Percentiles rank a stretch among this genome's conserved stretches.
Evolutionary conservation across 2,329 filamentous ascomycete genomes (phyloP).

Genomic region (Fusarium sulawesiense): DNA sequence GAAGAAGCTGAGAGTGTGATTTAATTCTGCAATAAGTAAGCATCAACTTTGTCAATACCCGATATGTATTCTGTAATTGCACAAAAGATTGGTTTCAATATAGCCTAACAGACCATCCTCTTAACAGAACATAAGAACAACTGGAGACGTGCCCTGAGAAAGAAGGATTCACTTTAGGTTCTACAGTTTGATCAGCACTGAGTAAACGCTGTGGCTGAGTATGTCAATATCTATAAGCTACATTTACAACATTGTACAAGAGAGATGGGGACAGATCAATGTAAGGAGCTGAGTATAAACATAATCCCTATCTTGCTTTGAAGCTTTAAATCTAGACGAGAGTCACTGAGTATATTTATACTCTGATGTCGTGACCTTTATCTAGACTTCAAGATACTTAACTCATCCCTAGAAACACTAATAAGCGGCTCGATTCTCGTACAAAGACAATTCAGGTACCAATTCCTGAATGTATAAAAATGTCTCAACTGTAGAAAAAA

Average conservation of each 20-base stretch:
- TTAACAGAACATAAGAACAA: neutral
- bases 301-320: too few species aligned
- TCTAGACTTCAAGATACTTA: neutral
- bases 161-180: neutral
- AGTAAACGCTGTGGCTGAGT: too few species aligned
- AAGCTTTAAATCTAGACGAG: neutral
- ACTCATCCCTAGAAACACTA: neutral
- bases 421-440: conserved; percentile 7
- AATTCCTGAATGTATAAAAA: conserved; percentile 6
- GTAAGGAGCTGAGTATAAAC: too few species aligned
- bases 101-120: neutral
- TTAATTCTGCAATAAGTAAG: neutral
- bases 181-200: neutral
- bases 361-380: neutral
- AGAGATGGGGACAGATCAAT: too few species aligned
- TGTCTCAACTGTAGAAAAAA: neutral
- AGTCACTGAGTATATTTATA: neutral
- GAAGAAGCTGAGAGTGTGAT: conserved; percentile 17
- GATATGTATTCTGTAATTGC: neutral
- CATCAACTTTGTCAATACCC: neutral
- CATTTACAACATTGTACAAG: neutral
- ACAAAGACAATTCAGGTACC: conserved; percentile 9
- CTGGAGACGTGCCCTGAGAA: neutral
- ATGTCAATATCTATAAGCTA: neutral
- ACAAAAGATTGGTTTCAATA: neutral